Base-by-base conservation (phyloP, 106 monocot genomes). In the Acanthochlamys bracteata region DNA sequence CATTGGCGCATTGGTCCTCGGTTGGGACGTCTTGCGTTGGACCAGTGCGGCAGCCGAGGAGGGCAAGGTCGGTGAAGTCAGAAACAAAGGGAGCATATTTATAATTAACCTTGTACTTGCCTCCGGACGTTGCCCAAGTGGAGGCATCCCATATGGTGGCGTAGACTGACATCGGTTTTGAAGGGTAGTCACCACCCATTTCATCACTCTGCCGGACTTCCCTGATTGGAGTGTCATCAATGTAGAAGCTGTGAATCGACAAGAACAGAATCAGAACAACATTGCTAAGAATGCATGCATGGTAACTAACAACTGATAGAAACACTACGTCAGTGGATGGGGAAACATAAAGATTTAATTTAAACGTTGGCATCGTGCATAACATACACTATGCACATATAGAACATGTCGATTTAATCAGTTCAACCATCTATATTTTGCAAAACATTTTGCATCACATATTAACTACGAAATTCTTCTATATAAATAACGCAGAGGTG, bases 101-200 rank as follows among this genome's bases (percentile, higher is more conserved):
- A 75, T 95, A 95, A 70, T 87, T 70, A 25, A 86, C 76, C 59
- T 73, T 83, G 75, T 86, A 82, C 24, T 67, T 74, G 21, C 94
- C 94, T 11, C 94, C 94, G 24, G 79, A 73, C 10, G 94, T 90
- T 6, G 94, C 94, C 94, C 94, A 95, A 14, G 39, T 68, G 3
- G 94, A 95, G 0, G 84, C 94, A 46, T 95, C 94, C 94, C 94
- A 95, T 24, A 95, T 90, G 71, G 94, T 95, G 64, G 94, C 90
- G 61, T 95, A 90, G 51, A 95, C 53, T 0, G 86, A 86, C 94
- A 95, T 95, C 11, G 94, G 86, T 71, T 95, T 95, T 7, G 80
- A 67, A 0, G 94, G 94, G 86, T 75, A 95, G 71, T 90, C 86
- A 0, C 84, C 81, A 4, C 79, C 77, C 82, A 86, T 85, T 19